Evolutionary conservation across 2,329 filamentous ascomycete genomes (phyloP).

Genomic region (Nemania abortiva): DNA sequence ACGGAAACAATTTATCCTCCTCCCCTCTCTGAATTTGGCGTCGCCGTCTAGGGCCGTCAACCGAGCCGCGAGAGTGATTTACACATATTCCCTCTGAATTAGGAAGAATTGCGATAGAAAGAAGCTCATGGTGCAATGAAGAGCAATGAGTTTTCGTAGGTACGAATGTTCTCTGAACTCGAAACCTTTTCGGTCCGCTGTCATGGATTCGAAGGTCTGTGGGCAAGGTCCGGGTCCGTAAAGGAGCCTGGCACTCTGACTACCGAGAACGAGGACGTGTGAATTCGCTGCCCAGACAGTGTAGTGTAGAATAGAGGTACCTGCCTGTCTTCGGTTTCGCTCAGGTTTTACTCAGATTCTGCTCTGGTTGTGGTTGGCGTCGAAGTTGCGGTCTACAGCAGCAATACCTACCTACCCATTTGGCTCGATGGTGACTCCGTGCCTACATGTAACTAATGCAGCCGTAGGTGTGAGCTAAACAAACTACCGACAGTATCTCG

Average conservation of each 20-base stretch:
- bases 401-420: not conserved
- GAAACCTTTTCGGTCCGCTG: not conserved
- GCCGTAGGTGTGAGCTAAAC: not conserved
- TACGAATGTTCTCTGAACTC: constrained; percentile 1
- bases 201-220: constrained; percentile 6
- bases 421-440: constrained; percentile 2
- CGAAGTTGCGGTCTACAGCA: constrained; percentile 5
- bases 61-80: constrained; percentile 25
- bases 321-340: no score
- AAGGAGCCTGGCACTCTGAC: not conserved
- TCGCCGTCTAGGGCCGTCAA: constrained; percentile 31
- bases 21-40: constrained; percentile 16
- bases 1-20: constrained; percentile 26
- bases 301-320: not conserved
- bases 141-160: not conserved
- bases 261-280: not conserved
- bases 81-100: not conserved
- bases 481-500: constrained; percentile 14
- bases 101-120: constrained; percentile 7
- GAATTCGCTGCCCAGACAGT: not conserved
- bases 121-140: not conserved
- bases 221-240: not conserved
- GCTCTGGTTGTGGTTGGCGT: not conserved
- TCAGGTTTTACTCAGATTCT: not conserved
- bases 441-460: not conserved